Conservation (phyloP, 805 yeast species). For the Starmerella stellata region DNA sequence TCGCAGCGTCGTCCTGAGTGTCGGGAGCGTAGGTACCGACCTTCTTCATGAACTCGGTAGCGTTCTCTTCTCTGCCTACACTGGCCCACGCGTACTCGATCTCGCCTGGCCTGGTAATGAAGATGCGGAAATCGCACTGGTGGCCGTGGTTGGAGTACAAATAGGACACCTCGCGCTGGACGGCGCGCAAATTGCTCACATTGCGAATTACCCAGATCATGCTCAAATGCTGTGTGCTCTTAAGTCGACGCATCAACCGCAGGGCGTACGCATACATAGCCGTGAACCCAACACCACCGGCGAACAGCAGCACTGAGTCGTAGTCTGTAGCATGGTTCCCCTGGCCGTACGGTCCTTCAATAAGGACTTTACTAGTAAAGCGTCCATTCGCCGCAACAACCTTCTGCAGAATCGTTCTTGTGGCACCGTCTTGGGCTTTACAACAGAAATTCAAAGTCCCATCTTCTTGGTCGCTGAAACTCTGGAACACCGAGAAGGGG, state of each 20-base stretch:
- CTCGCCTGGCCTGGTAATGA: conserved; percentile 10
- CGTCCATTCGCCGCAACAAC: conserved; percentile 19
- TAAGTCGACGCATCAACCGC: conserved; percentile 15
- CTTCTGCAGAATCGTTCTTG: conserved; percentile 26
- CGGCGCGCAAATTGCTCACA: conserved; percentile 31
- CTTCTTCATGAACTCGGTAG: background rate
- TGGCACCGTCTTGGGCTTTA: conserved; percentile 38
- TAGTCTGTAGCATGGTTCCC: conserved; percentile 31
- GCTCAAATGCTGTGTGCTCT: conserved; percentile 10
- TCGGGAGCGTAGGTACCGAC: background rate
- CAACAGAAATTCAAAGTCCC: conserved; percentile 30
- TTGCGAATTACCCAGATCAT: conserved; percentile 20
- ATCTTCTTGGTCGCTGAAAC: conserved; percentile 23
- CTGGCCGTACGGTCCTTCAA: conserved; percentile 49
- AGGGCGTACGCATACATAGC: conserved; percentile 35
- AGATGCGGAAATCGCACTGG: conserved; percentile 8
- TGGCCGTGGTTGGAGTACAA: conserved; percentile 16
- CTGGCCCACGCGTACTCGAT: background rate
- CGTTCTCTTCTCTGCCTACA: conserved; percentile 1
- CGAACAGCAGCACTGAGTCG: conserved; percentile 33
- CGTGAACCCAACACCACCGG: conserved; percentile 52
- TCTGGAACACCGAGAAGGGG: conserved; percentile 38
- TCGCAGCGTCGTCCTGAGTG: background rate
- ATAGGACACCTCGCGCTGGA: conserved; percentile 32
- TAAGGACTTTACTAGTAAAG: conserved; percentile 25